A percentile compares a stretch with the other conserved stretches of the same genome.
Conservation (phyloP, 768 basidiomycete species). For the Pleurotus salmoneostramineus region DNA sequence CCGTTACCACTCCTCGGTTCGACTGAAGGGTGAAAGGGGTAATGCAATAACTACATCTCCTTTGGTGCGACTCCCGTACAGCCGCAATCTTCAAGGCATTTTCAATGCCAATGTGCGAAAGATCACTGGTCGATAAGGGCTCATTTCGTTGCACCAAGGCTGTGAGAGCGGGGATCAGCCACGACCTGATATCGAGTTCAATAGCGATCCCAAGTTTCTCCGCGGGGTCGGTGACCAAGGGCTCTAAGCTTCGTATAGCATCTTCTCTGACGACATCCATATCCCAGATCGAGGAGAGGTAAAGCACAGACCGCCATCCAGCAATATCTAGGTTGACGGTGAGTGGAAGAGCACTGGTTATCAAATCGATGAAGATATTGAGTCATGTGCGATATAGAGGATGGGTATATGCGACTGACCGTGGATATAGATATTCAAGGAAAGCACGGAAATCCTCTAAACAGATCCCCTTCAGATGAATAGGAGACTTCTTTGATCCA, state of each 20-base stretch:
- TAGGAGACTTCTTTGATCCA: constrained; percentile 11
- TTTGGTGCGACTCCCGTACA: neutral
- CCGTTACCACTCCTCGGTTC: neutral
- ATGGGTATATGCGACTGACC: constrained; percentile 12
- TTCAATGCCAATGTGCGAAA: constrained; percentile 21
- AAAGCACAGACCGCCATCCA: constrained; percentile 29
- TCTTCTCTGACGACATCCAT: constrained; percentile 22
- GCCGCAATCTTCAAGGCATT: constrained; percentile 18
- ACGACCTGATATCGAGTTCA: constrained; percentile 24
- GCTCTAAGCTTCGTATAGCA: constrained; percentile 20
- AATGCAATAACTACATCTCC: neutral
- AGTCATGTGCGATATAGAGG: neutral
- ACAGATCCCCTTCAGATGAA: constrained; percentile 18
- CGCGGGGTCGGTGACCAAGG: constrained; percentile 12
- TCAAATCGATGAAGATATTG: neutral
- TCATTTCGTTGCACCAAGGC: constrained; percentile 19
- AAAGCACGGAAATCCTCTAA: constrained; percentile 19
- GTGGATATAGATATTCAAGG: constrained; percentile 21
- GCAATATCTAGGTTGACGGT: constrained; percentile 14
- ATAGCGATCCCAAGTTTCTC: constrained; percentile 26
- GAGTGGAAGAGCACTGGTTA: neutral
- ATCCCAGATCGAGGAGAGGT: constrained; percentile 28
- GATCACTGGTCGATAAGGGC: constrained; percentile 21
- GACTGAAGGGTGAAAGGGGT: neutral
- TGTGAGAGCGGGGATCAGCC: constrained; percentile 26